Base-by-base conservation (phyloP, 2,329 filamentous ascomycete genomes). In the Chrysosporium queenslandicum region DNA sequence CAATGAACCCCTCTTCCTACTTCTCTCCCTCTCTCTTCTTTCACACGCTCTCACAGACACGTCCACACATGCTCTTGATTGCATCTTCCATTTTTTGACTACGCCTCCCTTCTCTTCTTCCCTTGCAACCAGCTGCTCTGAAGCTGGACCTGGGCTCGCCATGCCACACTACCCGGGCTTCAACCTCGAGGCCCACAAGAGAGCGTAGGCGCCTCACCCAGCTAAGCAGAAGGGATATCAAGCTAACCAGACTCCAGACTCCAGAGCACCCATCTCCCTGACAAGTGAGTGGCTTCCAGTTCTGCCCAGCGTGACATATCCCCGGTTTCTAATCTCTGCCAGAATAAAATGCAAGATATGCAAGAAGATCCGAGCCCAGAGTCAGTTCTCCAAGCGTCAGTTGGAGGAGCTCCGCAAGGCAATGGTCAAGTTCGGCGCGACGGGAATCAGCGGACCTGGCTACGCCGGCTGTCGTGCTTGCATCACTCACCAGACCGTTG, bases 271-370 rank as follows among this genome's bases (percentile, higher is more conserved):
- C 41, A 46, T 18, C 43, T 68, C n/a, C 64, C 66, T 5, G 60
- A 67, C 2, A 67, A 64, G 66, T 68, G 56, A 59, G 63, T 52
- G n/a, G 20, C 21, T 21, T 12, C 14, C 11, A 16, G 11, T 27
- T 4, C 7, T 2, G 2, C 27, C 12, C 39, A 18, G 11, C 12
- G 16, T 40, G 12, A 11, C 4, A n/a, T 39, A 16, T 14, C 4
- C 14, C 2, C 4, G n/a, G 7, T 39, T 9, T 36, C 46, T 48
- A n/a, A 50, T 25, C 7, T 20, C 34, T 4, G 27, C 9, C 14
- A 48, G 72, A 54, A 65, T 77, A 57, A 70, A 70, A 49, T 79
- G 77, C 60, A 62, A 61, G 12, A 66, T 67, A 8, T 79, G 77
- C 63, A 61, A 63, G 23, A 73, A 71, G 52, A 68, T 64, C 37